Base-by-base conservation (phyloP, 2,329 filamentous ascomycete species). In the Aspergillus sp. region DNA sequence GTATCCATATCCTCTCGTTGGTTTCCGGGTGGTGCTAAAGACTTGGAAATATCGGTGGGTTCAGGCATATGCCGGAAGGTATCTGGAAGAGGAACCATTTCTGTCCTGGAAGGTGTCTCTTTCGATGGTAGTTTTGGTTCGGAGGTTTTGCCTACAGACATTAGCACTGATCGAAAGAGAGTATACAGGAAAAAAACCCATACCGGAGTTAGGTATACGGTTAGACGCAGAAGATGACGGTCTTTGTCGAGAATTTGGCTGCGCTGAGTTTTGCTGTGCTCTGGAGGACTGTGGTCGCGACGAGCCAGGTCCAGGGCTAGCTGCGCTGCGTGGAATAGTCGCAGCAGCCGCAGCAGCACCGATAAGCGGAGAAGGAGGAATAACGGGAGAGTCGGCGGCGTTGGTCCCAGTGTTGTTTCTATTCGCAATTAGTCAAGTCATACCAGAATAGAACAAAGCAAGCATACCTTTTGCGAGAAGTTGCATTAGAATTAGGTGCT, bases 301-400 rank as follows among this genome's bases (percentile, higher is more conserved):
- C 58, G 76, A 76, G 50, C 76, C 74, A 6, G 87, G 87, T 8
- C 82, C 84, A 27, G 89, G 88, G 41, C 88, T 90, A 54, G 79
- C 53, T 72, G 75, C 63, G 76, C 81, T 78, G 64, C 91, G 90
- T 25, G 85, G 82, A 41, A 75, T 65, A 56, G 76, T 74, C 58
- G 91, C 84, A n/a, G 82, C 84, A 49, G 85, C 19, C 19, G 19
- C 75, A 59, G 91, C 84, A n/a, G 82, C 83, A 49, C 85, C 83
- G 48, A 90, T 80, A 47, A 92, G 82, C 17, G 91, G 90, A 1
- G 92, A 93, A 1, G 91, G 88, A n/a, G 86, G 84, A 62, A 88
- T 79, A 3, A 87, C 87, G 17, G 90, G 87, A 1, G 90, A 90
- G 66, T 87, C 83, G 58, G 81, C 82, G 25, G 79, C 77, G 61